Evolutionary conservation across 2,329 filamentous ascomycete genomes (phyloP).

Genomic region (Exophiala oligosperma): DNA sequence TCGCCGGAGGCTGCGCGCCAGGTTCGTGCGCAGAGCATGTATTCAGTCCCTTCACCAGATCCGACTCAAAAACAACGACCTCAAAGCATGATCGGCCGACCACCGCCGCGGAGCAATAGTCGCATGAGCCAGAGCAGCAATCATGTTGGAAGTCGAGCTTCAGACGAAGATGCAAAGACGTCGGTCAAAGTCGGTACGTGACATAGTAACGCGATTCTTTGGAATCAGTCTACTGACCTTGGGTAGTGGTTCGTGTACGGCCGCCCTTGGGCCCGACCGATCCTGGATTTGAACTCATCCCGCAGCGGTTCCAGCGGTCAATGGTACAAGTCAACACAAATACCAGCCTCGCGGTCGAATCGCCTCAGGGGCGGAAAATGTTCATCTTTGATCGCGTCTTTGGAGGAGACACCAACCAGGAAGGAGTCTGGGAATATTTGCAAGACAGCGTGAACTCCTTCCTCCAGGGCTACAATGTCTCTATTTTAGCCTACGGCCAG

Average conservation of each 20-base stretch:
- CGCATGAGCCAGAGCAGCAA: constrained; percentile 78
- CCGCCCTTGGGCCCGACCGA: constrained; percentile 80
- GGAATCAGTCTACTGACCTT: constrained; percentile 3
- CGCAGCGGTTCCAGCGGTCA: constrained; percentile 88
- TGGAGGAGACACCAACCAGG: constrained; percentile 75
- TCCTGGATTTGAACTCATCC: constrained; percentile 91
- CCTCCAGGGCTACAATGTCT: constrained; percentile 96
- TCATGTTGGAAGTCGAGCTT: constrained; percentile 70
- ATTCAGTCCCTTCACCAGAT: constrained; percentile 27
- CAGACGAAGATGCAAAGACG: constrained; percentile 86
- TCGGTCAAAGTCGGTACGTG: constrained; percentile 91
- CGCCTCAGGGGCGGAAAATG: constrained; percentile 86
- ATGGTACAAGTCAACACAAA: constrained; percentile 87
- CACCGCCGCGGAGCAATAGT: constrained; percentile 70
- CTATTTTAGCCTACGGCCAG: constrained; percentile 92
- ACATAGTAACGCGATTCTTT: background rate
- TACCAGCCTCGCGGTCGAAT: constrained; percentile 84
- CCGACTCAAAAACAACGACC: constrained; percentile 59
- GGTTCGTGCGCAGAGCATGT: constrained; percentile 28
- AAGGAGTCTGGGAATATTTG: constrained; percentile 92
- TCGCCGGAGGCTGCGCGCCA: constrained; percentile 26
- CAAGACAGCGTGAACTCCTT: constrained; percentile 88
- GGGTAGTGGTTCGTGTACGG: constrained; percentile 82
- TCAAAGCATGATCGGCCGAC: constrained; percentile 76
- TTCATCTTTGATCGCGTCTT: constrained; percentile 98